Conservation (phyloP, 78 protist genomes). For the Dictyostelium purpureum region DNA sequence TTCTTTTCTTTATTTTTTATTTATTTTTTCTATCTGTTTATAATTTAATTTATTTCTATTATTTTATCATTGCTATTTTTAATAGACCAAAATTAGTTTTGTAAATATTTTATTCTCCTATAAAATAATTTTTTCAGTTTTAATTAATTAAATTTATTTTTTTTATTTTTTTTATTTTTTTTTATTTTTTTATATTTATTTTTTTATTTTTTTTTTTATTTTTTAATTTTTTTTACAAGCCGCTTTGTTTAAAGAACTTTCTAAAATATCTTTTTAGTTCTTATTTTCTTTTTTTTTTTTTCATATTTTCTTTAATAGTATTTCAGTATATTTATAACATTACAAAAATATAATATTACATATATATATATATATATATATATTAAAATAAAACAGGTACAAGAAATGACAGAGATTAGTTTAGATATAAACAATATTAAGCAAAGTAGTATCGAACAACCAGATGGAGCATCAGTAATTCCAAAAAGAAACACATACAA, state of each 20-base stretch:
- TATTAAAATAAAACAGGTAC: background rate
- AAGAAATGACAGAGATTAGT: background rate
- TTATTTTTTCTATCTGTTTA: no score
- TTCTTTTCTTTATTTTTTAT: no score
- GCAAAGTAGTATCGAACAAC: background rate
- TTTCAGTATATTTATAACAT: background rate
- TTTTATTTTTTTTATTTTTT: background rate
- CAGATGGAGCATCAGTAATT: slow-evolving; percentile 1
- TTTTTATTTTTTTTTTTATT: background rate
- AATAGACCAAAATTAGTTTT: no score
- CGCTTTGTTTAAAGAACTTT: no score
- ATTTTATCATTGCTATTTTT: no score
- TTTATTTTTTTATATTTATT: background rate
- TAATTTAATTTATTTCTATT: no score
- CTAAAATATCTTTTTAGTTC: background rate
- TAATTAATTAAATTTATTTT: background rate
- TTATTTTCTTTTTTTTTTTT: background rate
- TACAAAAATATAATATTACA: background rate
- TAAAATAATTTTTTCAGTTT: no score
- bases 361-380: no score
- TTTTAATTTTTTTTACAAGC: background rate
- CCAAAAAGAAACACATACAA: background rate
- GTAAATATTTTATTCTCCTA: no score
- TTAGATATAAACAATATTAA: no score
- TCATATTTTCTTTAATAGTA: background rate